Conservation (phyloP, 768 basidiomycete species). For the Rhodotorula babjevae region DNA sequence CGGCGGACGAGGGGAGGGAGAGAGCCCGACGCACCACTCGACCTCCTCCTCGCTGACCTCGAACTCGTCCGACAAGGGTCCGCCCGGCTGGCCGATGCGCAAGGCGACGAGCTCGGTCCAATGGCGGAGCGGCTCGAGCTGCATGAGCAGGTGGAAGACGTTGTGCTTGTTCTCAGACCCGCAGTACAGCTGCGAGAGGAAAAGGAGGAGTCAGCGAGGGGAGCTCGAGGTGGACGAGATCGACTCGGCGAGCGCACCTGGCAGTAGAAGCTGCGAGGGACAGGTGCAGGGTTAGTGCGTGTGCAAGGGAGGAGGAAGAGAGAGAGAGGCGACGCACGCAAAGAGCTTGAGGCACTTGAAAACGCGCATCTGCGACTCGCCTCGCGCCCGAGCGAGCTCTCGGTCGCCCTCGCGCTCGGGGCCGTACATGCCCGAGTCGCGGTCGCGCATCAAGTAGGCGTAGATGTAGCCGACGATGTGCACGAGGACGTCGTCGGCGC, state of each 20-base stretch:
- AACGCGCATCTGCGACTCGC: conserved; percentile 23
- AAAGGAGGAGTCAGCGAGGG: background rate
- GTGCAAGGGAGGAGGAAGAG: background rate
- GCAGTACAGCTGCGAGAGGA: conserved; percentile 18
- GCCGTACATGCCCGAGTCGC: background rate
- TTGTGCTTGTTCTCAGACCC: conserved; percentile 31
- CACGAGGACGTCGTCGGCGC: conserved; percentile 29
- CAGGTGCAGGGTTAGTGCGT: background rate
- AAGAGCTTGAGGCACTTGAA: conserved; percentile 29
- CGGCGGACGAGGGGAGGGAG: accelerated
- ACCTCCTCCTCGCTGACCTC: conserved; percentile 23
- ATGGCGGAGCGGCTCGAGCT: conserved; percentile 12
- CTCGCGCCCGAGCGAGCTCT: conserved; percentile 14
- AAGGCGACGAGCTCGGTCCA: conserved; percentile 12
- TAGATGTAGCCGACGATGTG: conserved; percentile 24
- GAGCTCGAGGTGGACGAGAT: background rate
- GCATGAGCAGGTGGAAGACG: conserved; percentile 26
- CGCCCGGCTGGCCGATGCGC: conserved; percentile 14
- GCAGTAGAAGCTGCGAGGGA: conserved; percentile 27
- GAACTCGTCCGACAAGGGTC: conserved; percentile 18
- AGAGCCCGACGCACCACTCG: conserved; percentile 11
- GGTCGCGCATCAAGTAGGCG: background rate
- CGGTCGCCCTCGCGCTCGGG: conserved; percentile 12
- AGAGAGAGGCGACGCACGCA: background rate
- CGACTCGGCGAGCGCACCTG: conserved; percentile 2